Percentiles rank a stretch among this genome's conserved stretches.
phyloP scores from a whole-genome alignment of 2,329 filamentous ascomycete genomes.

The Xylariaceae sp. region DNA sequence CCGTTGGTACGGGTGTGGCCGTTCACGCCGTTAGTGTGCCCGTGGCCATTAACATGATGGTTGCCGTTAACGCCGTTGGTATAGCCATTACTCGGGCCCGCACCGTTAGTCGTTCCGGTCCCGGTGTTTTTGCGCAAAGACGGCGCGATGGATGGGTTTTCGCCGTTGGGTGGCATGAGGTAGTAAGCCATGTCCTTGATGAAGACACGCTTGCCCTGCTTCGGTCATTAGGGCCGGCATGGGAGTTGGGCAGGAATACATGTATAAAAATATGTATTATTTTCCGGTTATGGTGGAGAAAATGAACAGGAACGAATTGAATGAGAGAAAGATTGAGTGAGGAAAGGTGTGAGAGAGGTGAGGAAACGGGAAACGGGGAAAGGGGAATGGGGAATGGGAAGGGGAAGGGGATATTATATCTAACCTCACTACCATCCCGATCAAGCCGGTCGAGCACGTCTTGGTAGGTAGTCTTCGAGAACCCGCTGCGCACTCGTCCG shows the following conservation, averaged over 20 bases:
- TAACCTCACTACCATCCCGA: slow-evolving; percentile 67
- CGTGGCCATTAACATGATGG: slow-evolving; percentile 2
- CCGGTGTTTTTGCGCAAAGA: slow-evolving; percentile 61
- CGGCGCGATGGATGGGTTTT: slow-evolving; percentile 65
- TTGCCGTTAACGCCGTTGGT: slow-evolving; percentile 2
- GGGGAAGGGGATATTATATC: slow-evolving; percentile 20
- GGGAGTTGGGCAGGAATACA: background rate
- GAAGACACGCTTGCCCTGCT: slow-evolving; percentile 81
- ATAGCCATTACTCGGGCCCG: slow-evolving; percentile 12
- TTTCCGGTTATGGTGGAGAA: background rate
- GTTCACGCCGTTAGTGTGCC: slow-evolving; percentile 17
- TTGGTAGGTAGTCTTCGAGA: slow-evolving; percentile 63
- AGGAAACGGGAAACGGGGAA: background rate
- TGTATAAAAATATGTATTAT: background rate
- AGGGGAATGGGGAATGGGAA: background rate
- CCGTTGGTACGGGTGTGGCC: slow-evolving; percentile 10
- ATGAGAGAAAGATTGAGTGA: background rate
- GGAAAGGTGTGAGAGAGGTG: background rate
- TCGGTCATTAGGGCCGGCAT: slow-evolving; percentile 36
- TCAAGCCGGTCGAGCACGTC: slow-evolving; percentile 74
- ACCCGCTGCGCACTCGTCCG: slow-evolving; percentile 56
- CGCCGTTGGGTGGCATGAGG: slow-evolving; percentile 67
- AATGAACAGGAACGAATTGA: background rate
- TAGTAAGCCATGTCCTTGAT: slow-evolving; percentile 99
- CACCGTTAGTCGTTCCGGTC: slow-evolving; percentile 18